Percentiles rank a stretch among this genome's conserved stretches.
phyloP scores from a whole-genome alignment of 2,329 filamentous ascomycete species.

The Neophaeococcomyces aloes region DNA sequence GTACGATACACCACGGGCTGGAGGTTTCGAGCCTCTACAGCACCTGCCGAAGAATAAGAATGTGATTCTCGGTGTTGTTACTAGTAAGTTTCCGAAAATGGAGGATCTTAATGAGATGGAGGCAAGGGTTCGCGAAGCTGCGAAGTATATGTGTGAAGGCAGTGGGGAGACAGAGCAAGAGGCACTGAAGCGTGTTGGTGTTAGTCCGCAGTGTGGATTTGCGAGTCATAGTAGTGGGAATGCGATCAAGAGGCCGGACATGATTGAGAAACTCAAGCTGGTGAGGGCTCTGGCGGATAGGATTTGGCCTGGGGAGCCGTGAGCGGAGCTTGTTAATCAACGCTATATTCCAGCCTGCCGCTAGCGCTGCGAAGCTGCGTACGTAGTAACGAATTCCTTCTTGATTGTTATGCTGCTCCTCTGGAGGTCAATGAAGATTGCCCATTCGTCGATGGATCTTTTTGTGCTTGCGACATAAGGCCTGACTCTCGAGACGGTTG shows the following conservation, averaged over 20 bases:
- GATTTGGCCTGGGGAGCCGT: slow-evolving; percentile 48
- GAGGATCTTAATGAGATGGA: slow-evolving; percentile 51
- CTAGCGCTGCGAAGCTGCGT: too few relatives aligned
- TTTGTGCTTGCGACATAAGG: too few relatives aligned
- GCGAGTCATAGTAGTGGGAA: slow-evolving; percentile 61
- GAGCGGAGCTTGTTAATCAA: too few relatives aligned
- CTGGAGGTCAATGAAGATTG: too few relatives aligned
- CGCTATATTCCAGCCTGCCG: too few relatives aligned
- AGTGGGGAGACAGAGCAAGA: slow-evolving; percentile 51
- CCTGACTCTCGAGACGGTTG: too few relatives aligned
- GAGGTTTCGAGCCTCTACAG: slow-evolving; percentile 50
- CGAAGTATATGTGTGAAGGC: slow-evolving; percentile 55
- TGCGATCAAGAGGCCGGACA: slow-evolving; percentile 51
- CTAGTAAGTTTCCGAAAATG: slow-evolving; percentile 47
- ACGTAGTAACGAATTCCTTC: too few relatives aligned
- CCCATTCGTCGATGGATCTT: too few relatives aligned
- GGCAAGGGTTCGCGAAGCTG: slow-evolving; percentile 44
- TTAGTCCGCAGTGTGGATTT: slow-evolving; percentile 59
- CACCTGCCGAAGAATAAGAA: slow-evolving; percentile 47
- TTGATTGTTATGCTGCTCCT: too few relatives aligned
- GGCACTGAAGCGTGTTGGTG: slow-evolving; percentile 51
- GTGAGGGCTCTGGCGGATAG: slow-evolving; percentile 57
- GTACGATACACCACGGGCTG: slow-evolving; percentile 51
- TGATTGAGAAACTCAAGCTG: slow-evolving; percentile 56
- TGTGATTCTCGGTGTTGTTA: slow-evolving; percentile 50